These are phyloP conservation scores for Colletotrichum neosansevieriae DNA, from an alignment of 2,329 filamentous ascomycete species.

Conservation along the genomic window DNA sequence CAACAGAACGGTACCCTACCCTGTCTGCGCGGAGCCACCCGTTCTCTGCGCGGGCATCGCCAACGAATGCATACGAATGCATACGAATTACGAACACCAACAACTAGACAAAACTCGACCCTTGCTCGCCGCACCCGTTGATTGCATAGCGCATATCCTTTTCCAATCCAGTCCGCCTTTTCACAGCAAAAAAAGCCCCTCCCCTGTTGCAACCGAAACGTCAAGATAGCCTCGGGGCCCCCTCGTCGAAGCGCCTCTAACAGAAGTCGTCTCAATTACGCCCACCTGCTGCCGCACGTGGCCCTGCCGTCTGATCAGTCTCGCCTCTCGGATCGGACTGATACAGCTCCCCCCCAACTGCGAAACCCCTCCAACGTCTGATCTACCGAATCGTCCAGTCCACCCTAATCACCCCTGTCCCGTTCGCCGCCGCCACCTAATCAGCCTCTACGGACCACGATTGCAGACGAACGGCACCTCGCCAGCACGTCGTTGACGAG, in stretches of 20 bases:
- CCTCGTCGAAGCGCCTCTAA: constrained; percentile 59
- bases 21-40: constrained; percentile 3
- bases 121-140: constrained; percentile 19
- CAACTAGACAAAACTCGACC: background rate
- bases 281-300: constrained; percentile 45
- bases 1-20: constrained; percentile 32
- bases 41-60: background rate
- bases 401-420: constrained; percentile 25
- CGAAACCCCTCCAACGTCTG: constrained; percentile 64
- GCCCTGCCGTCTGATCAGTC: constrained; percentile 46
- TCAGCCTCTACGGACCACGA: background rate
- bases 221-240: constrained; percentile 48
- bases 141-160: background rate
- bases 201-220: constrained; percentile 54
- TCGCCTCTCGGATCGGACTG: constrained; percentile 41
- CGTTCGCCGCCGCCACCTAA: constrained; percentile 42
- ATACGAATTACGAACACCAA: background rate
- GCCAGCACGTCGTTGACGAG: constrained; percentile 45
- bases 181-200: constrained; percentile 11
- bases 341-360: constrained; percentile 43
- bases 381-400: constrained; percentile 47
- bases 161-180: constrained; percentile 17
- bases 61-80: constrained; percentile 6
- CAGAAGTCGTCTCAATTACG: constrained; percentile 58
- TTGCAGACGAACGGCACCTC: constrained; percentile 31